Evolutionary conservation across 2,329 filamentous ascomycete species (phyloP).

Genomic region (Pseudogymnoascus sp.): DNA sequence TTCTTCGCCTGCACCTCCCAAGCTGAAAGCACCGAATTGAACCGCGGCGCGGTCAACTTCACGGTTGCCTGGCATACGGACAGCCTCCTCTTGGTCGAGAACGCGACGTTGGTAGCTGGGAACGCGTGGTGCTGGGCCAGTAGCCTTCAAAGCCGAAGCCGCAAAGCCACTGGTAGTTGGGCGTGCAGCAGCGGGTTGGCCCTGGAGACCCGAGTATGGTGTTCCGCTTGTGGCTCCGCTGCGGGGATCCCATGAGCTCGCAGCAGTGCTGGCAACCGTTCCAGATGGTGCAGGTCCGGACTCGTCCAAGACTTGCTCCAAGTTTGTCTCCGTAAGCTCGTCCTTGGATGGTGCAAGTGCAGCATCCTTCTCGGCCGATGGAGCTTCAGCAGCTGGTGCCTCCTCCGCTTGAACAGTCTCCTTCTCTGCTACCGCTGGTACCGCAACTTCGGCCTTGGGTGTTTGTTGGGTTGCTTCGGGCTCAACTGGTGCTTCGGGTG

Average conservation of each 20-base stretch:
- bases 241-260: conserved; percentile 74
- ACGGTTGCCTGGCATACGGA: conserved; percentile 96
- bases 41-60: conserved; percentile 88
- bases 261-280: conserved; percentile 80
- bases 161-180: conserved; percentile 66
- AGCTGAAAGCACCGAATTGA: conserved; percentile 90
- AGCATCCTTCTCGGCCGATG: conserved; percentile 34
- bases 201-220: conserved; percentile 55
- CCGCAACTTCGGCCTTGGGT: conserved; percentile 29
- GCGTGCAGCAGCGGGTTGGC: conserved; percentile 48
- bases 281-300: conserved; percentile 70
- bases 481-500: conserved; percentile 36
- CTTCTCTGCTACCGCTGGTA: conserved; percentile 25
- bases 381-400: conserved; percentile 17
- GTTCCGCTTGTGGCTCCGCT: conserved; percentile 52
- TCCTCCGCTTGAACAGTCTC: conserved; percentile 11
- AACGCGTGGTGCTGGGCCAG: conserved; percentile 53
- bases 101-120: conserved; percentile 79
- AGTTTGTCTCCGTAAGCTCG: conserved; percentile 82
- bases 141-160: conserved; percentile 73
- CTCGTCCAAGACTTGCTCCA: conserved; percentile 79
- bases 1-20: conserved; percentile 68
- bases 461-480: conserved; percentile 33
- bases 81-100: conserved; percentile 91
- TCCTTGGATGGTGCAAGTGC: conserved; percentile 64